Conservation (phyloP, 192 early-diverging fungal genomes). For the Martensiomyces pterosporus region DNA sequence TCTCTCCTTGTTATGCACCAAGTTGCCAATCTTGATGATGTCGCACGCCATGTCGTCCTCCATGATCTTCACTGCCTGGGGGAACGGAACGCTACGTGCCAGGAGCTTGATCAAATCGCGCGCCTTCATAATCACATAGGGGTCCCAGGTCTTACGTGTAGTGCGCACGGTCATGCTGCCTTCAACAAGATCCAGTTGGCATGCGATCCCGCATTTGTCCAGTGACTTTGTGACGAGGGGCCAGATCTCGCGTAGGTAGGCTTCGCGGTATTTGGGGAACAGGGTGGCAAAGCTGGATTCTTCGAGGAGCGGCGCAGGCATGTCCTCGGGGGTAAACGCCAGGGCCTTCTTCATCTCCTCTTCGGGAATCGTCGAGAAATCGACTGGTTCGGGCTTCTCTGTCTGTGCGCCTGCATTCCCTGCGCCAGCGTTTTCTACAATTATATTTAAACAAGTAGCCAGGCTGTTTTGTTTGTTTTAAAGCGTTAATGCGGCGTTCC, state of each 20-base stretch:
- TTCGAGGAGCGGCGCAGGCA: conserved; percentile 71
- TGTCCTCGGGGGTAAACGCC: conserved; percentile 74
- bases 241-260: conserved; percentile 90
- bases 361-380: conserved; percentile 28
- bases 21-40: conserved; percentile 96
- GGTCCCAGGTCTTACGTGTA: conserved; percentile 92
- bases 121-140: conserved; percentile 90
- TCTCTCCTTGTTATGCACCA: conserved; percentile 93
- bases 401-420: too few species aligned
- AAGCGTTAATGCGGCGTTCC: too few species aligned
- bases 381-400: conserved; percentile 31
- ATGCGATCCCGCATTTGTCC: conserved; percentile 80
- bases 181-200: conserved; percentile 91
- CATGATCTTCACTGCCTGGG: conserved; percentile 86
- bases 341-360: conserved; percentile 78
- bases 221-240: conserved; percentile 78
- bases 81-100: conserved; percentile 87
- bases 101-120: conserved; percentile 94
- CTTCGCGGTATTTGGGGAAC: conserved; percentile 98
- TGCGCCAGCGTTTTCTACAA: too few species aligned
- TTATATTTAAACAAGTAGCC: too few species aligned
- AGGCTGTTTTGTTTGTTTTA: too few species aligned
- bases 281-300: conserved; percentile 96
- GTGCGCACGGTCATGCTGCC: conserved; percentile 98
- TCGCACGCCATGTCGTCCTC: conserved; percentile 92